Conservation (phyloP, 306 rosid genomes). For the Argentina anserina region DNA sequence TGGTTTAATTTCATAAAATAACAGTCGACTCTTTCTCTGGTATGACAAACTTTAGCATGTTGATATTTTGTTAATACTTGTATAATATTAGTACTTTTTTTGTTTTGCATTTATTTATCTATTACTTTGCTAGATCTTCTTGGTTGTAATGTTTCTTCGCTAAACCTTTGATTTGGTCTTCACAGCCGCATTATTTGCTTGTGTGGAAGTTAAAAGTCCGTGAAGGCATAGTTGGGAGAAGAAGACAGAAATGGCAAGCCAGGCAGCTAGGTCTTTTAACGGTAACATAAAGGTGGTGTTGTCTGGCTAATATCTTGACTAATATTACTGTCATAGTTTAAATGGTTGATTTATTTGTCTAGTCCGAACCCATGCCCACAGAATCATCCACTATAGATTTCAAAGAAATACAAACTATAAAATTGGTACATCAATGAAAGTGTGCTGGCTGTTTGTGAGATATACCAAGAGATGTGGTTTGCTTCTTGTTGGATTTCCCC, state of each 20-base stretch:
- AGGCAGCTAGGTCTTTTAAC: constrained; percentile 36
- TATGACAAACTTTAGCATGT: not conserved
- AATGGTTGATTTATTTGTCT: not conserved
- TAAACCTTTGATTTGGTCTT: not conserved
- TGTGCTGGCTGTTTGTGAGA: constrained; percentile 15
- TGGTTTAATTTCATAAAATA: no score
- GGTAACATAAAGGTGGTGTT: constrained; percentile 45
- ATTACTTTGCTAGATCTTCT: not conserved
- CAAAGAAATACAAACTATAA: not conserved
- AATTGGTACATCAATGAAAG: not conserved
- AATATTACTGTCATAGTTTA: not conserved
- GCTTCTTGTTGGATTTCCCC: not conserved
- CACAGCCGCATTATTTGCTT: not conserved
- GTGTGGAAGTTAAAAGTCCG: constrained; percentile 4
- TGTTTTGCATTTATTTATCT: no score
- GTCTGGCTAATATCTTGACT: not conserved
- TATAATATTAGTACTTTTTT: not conserved
- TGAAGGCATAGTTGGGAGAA: not conserved
- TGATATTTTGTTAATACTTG: not conserved
- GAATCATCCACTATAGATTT: not conserved
- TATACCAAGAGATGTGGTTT: not conserved
- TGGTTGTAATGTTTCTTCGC: not conserved
- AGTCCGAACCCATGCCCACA: not conserved
- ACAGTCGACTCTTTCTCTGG: not conserved
- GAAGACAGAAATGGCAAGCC: constrained; percentile 38